phyloP scores from a whole-genome alignment of 495 filamentous ascomycete genomes.

The Elasticomyces elasticus region DNA sequence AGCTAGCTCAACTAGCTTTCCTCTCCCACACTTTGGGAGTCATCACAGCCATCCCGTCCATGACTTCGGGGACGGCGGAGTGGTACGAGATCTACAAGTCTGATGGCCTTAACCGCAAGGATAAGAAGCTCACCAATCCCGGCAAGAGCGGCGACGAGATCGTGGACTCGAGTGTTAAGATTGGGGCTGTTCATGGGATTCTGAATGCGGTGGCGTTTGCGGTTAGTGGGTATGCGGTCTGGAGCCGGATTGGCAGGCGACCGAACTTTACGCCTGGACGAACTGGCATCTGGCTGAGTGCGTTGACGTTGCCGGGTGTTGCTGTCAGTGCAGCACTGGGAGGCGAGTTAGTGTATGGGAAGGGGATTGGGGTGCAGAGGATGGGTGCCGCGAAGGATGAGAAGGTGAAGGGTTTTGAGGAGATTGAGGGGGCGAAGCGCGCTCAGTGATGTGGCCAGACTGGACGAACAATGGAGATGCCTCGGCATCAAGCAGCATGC shows the following conservation, averaged over 20 bases:
- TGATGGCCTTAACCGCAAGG: slow-evolving; percentile 3
- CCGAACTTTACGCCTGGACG: not conserved
- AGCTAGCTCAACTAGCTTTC: not conserved
- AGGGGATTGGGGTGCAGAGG: slow-evolving; percentile 23
- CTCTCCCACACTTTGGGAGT: not conserved
- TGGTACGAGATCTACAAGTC: slow-evolving; percentile 2
- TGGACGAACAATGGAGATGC: no score
- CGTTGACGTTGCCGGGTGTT: not conserved
- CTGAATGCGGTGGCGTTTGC: slow-evolving; percentile 1
- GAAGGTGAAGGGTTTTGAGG: slow-evolving; percentile 8
- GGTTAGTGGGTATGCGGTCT: not conserved
- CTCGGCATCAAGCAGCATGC: no score
- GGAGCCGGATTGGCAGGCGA: not conserved
- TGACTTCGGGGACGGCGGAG: slow-evolving; percentile 1
- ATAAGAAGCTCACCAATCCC: slow-evolving; percentile 13
- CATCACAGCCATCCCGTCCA: not conserved
- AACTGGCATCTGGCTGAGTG: not conserved
- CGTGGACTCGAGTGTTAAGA: slow-evolving; percentile 3
- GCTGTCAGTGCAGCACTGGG: slow-evolving; percentile 19
- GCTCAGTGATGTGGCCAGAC: no score
- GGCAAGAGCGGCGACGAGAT: slow-evolving; percentile 12
- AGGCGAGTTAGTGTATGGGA: slow-evolving; percentile 19
- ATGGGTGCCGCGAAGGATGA: slow-evolving; percentile 10
- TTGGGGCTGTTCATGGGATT: slow-evolving; percentile 1
- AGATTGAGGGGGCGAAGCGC: not conserved